phyloP scores from a whole-genome alignment of 305 asterid species.

The Solanum hybrid region DNA sequence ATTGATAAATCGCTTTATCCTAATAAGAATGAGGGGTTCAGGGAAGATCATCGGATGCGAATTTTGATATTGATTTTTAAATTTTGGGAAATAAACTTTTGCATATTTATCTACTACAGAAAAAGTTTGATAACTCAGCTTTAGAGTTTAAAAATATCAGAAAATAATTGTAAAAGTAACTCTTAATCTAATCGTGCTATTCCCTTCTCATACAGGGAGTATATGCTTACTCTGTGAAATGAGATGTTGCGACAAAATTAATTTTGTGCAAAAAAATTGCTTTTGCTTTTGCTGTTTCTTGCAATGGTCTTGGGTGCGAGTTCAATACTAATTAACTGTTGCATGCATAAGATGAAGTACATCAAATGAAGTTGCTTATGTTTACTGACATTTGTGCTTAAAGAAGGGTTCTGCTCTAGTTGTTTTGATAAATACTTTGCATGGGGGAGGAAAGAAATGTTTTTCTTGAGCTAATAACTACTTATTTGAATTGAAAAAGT shows the following conservation, averaged over 20 bases:
- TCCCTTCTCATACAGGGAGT: neutral
- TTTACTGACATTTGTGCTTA: neutral
- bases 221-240: neutral
- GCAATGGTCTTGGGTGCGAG: neutral
- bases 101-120: neutral
- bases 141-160: neutral
- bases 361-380: neutral
- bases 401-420: neutral
- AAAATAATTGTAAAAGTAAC: neutral
- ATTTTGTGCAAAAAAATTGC: neutral
- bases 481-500: conserved; percentile 41
- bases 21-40: neutral
- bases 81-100: neutral
- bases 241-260: neutral
- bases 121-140: neutral
- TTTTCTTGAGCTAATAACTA: conserved; percentile 27
- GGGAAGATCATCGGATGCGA: neutral
- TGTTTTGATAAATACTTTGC: neutral
- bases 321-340: neutral
- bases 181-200: neutral
- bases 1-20: neutral
- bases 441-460: neutral
- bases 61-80: neutral
- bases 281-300: neutral
- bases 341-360: neutral